These are phyloP conservation scores for Pyrenopolyporus hunteri DNA, from an alignment of 495 filamentous ascomycete species.

Conservation along the genomic window DNA sequence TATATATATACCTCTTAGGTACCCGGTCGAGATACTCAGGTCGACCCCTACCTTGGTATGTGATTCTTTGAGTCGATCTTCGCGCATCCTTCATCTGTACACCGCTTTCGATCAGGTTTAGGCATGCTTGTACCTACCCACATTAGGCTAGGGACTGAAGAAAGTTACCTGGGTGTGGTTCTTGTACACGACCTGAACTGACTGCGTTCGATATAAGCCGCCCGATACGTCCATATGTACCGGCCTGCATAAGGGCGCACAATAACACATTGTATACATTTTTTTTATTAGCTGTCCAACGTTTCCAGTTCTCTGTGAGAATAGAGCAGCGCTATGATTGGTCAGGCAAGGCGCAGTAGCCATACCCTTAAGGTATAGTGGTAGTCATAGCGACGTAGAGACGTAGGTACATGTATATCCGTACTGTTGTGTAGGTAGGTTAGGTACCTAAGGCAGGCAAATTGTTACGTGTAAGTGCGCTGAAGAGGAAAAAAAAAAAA, in stretches of 20 bases:
- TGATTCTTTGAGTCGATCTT: constrained; percentile 2
- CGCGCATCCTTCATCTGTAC: neutral
- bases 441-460: neutral
- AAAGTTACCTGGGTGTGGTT: neutral
- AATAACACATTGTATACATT: constrained; percentile 4
- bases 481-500: constrained; percentile 18
- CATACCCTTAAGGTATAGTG: no score
- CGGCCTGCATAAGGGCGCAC: constrained; percentile 7
- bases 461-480: constrained; percentile 16
- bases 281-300: no score
- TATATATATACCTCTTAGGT: no score
- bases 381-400: no score
- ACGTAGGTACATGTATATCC: neutral
- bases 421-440: neutral
- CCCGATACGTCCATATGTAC: constrained; percentile 1
- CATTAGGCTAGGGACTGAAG: constrained; percentile 3
- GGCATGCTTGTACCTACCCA: constrained; percentile 9
- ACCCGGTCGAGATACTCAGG: no score
- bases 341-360: no score
- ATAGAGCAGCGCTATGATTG: no score
- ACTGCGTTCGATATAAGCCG: constrained; percentile 9
- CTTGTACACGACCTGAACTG: constrained; percentile 10
- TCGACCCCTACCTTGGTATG: neutral
- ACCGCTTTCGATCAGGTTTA: constrained; percentile 33
- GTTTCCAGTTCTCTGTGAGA: no score